Evolutionary conservation across 139 green algal genomes (phyloP).

Genomic region (Chlamydomonas schloesseri): DNA sequence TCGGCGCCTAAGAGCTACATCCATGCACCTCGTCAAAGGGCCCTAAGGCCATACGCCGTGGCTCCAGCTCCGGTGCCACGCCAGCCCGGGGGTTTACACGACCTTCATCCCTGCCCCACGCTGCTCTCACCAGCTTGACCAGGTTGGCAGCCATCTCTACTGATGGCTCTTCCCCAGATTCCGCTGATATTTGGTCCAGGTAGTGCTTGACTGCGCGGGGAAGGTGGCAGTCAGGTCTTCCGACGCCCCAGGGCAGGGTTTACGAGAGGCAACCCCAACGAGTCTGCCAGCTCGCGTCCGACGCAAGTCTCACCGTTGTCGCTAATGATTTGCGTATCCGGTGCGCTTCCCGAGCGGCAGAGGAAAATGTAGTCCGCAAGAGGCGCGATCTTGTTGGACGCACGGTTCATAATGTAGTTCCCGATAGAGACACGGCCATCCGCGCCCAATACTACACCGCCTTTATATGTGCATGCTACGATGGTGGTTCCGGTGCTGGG

Average conservation of each 20-base stretch:
- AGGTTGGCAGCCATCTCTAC: conserved; percentile 92
- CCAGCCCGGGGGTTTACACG: no score
- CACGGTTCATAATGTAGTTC: conserved; percentile 94
- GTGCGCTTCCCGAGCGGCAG: conserved; percentile 86
- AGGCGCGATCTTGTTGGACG: conserved; percentile 95
- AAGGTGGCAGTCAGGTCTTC: not conserved
- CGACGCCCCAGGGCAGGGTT: not conserved
- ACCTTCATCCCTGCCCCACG: no score
- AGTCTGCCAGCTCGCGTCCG: not conserved
- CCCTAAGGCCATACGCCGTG: no score
- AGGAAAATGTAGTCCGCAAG: conserved; percentile 88
- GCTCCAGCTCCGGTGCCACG: no score
- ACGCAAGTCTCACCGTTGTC: conserved; percentile 82
- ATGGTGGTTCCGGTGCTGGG: conserved; percentile 90
- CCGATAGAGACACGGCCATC: conserved; percentile 92
- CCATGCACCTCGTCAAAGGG: no score
- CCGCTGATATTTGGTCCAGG: conserved; percentile 42
- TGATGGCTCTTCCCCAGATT: conserved; percentile 59
- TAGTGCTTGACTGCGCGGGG: conserved; percentile 47
- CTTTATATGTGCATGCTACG: conserved; percentile 89
- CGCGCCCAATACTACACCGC: conserved; percentile 93
- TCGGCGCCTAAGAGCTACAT: no score
- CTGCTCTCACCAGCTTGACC: conserved; percentile 56
- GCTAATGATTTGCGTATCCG: conserved; percentile 89
- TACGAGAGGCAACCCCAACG: no score